Percentiles rank a stretch among this genome's conserved stretches.
Conservation (phyloP, 75 land plant genomes). For the Isoetes taiwanensis region DNA sequence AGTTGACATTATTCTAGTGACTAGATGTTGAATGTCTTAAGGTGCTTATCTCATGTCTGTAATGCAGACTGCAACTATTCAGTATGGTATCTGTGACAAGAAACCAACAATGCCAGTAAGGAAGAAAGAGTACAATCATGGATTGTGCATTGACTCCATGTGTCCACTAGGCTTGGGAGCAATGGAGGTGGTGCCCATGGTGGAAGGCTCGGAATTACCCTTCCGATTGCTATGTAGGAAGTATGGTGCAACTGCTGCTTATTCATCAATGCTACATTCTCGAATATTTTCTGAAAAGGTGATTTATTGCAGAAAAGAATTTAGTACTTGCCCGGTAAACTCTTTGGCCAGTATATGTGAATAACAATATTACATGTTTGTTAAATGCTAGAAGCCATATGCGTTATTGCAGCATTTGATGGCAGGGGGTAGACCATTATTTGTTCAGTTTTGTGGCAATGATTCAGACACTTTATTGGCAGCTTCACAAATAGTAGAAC, state of each 20-base stretch:
- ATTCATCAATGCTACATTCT: slow-evolving; percentile 93
- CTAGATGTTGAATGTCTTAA: too few relatives aligned
- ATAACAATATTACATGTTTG: too few relatives aligned
- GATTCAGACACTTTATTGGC: slow-evolving; percentile 78
- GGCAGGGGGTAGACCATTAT: slow-evolving; percentile 96
- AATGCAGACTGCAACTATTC: too few relatives aligned
- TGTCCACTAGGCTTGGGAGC: slow-evolving; percentile 91
- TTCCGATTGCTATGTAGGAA: slow-evolving; percentile 93
- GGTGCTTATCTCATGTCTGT: too few relatives aligned
- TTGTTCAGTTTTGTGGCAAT: slow-evolving; percentile 97
- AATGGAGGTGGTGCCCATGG: slow-evolving; percentile 99
- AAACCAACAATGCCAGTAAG: too few relatives aligned
- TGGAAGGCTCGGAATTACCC: slow-evolving; percentile 94
- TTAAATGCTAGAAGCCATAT: neutral
- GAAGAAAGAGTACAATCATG: too few relatives aligned
- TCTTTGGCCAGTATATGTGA: too few relatives aligned
- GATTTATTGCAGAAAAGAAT: slow-evolving; percentile 61
- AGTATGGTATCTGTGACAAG: too few relatives aligned
- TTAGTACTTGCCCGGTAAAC: slow-evolving; percentile 87
- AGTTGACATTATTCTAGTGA: too few relatives aligned
- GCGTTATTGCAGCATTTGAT: neutral
- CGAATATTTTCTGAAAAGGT: slow-evolving; percentile 64
- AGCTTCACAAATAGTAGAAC: slow-evolving; percentile 68
- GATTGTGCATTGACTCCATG: too few relatives aligned
- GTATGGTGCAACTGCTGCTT: slow-evolving; percentile 88